phyloP scores from a whole-genome alignment of 192 early-diverging fungal species.

The Backusella morwellensis region DNA sequence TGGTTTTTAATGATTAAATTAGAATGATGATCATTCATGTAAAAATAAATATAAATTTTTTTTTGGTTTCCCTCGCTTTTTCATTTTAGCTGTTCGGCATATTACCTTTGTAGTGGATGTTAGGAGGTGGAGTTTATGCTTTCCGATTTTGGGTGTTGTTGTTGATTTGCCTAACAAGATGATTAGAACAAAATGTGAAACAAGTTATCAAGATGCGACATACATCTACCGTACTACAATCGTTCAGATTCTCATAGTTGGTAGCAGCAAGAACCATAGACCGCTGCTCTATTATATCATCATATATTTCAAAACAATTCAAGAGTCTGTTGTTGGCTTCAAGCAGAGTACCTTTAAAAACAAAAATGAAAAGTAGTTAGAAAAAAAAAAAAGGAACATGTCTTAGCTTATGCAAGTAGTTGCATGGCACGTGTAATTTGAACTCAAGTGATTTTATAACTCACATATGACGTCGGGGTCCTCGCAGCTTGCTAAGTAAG shows the following conservation, averaged over 20 bases:
- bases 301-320: conserved; percentile 51
- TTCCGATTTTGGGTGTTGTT: conserved; percentile 1
- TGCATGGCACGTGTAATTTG: conserved; percentile 1
- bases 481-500: conserved; percentile 33
- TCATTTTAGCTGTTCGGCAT: conserved; percentile 3
- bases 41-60: neutral
- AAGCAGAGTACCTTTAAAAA: conserved; percentile 43
- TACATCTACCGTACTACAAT: conserved; percentile 7
- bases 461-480: conserved; percentile 44
- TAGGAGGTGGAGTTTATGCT: neutral
- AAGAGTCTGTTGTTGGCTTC: conserved; percentile 49
- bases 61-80: neutral
- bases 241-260: conserved; percentile 33
- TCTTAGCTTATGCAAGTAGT: neutral
- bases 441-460: neutral
- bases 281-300: conserved; percentile 55
- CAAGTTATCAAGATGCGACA: neutral
- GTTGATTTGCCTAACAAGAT: conserved; percentile 2
- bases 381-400: conserved; percentile 4
- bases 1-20: conserved; percentile 14
- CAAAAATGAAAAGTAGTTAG: neutral
- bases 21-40: neutral
- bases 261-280: conserved; percentile 39
- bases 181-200: neutral
- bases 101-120: neutral